Evolutionary conservation across 495 filamentous ascomycete species (phyloP).

Genomic region (Penicillium ucsense): DNA sequence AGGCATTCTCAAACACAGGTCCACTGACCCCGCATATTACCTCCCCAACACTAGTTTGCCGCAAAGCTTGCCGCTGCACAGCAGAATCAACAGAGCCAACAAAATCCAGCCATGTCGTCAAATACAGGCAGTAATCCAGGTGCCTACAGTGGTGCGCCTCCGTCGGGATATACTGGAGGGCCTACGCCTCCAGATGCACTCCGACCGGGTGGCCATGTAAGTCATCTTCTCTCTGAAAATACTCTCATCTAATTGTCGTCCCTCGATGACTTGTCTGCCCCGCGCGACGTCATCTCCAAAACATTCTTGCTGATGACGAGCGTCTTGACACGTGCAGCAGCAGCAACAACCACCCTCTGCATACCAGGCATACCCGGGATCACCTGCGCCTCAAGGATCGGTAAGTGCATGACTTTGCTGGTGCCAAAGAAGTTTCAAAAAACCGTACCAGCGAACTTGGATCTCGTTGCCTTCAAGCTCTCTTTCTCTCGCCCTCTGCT

Average conservation of each 20-base stretch:
- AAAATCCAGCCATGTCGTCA: conserved; percentile 3
- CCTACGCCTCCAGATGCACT: conserved; percentile 27
- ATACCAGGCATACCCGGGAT: conserved; percentile 37
- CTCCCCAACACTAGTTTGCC: conserved; percentile 24
- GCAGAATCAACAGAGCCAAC: conserved; percentile 12
- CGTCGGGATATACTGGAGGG: conserved; percentile 35
- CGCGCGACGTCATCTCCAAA: conserved; percentile 14
- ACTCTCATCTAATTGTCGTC: conserved; percentile 5
- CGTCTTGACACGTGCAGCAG: conserved; percentile 6
- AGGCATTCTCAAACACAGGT: neutral
- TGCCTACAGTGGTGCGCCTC: conserved; percentile 29
- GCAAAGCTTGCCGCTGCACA: conserved; percentile 36
- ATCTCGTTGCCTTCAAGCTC: neutral
- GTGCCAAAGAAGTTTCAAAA: too few relatives aligned
- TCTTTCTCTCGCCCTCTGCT: conserved; percentile 1
- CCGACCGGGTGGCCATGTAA: conserved; percentile 33
- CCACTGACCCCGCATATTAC: neutral
- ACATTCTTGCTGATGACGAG: neutral
- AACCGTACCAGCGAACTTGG: too few relatives aligned
- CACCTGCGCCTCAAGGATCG: conserved; percentile 26
- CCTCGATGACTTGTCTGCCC: neutral
- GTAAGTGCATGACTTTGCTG: conserved; percentile 19
- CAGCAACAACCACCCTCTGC: conserved; percentile 12
- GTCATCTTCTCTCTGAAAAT: conserved; percentile 3
- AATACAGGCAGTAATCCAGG: conserved; percentile 12